phyloP scores from a whole-genome alignment of 2,329 filamentous ascomycete genomes.

The Colletotrichum graminicola region DNA sequence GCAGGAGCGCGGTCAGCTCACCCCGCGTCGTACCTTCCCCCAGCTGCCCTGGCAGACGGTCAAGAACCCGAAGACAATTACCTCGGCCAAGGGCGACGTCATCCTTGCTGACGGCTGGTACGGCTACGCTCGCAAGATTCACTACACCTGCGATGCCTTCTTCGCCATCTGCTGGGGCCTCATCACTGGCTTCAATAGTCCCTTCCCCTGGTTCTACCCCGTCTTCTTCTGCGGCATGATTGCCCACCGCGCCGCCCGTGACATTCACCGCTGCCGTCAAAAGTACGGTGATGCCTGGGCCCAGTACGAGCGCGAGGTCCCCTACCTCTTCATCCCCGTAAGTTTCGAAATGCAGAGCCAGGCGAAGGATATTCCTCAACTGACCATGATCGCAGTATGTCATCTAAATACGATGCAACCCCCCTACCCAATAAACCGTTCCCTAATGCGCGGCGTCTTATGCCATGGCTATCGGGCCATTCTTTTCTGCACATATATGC shows the following conservation, averaged over 20 bases:
- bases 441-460: neutral
- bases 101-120: slow-evolving; percentile 90
- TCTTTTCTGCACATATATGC: slow-evolving; percentile 15
- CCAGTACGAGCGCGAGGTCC: slow-evolving; percentile 83
- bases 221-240: slow-evolving; percentile 87
- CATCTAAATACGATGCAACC: slow-evolving; percentile 49
- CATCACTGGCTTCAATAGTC: slow-evolving; percentile 84
- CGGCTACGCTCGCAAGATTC: slow-evolving; percentile 57
- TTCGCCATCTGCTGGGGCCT: slow-evolving; percentile 84
- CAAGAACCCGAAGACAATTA: slow-evolving; percentile 83
- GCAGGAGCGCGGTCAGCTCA: slow-evolving; percentile 77
- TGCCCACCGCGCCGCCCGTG: slow-evolving; percentile 79
- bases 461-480: slow-evolving; percentile 6
- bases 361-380: too few relatives aligned
- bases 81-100: slow-evolving; percentile 78
- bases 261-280: slow-evolving; percentile 79
- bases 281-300: slow-evolving; percentile 88
- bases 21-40: slow-evolving; percentile 84
- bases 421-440: neutral
- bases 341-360: slow-evolving; percentile 38
- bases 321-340: slow-evolving; percentile 80
- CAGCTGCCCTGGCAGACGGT: slow-evolving; percentile 90
- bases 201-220: slow-evolving; percentile 92
- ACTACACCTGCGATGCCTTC: slow-evolving; percentile 84
- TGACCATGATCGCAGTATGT: slow-evolving; percentile 52